Evolutionary conservation across 495 filamentous ascomycete genomes (phyloP).

Genomic region (Bacidia rubella): DNA sequence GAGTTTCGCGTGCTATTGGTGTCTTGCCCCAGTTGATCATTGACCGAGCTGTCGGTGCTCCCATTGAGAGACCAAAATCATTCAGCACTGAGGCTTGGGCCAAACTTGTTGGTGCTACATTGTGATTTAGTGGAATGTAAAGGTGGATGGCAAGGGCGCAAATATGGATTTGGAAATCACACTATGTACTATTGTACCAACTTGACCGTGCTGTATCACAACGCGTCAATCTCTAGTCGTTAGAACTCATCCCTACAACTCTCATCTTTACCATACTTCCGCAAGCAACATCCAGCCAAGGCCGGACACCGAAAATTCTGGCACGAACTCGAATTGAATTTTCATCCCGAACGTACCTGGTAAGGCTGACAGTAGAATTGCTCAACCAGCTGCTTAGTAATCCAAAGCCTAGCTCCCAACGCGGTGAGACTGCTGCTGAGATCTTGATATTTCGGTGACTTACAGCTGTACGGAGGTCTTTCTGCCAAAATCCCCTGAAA

Average conservation of each 20-base stretch:
- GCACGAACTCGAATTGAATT: neutral
- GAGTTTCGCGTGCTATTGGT: constrained; percentile 94
- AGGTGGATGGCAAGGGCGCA: neutral
- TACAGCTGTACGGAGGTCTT: too few relatives aligned
- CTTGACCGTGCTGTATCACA: too few relatives aligned
- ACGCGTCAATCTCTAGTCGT: too few relatives aligned
- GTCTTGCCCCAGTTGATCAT: constrained; percentile 98
- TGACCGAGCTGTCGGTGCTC: constrained; percentile 82
- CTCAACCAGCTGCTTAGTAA: too few relatives aligned
- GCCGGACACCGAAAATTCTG: neutral
- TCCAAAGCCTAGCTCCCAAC: too few relatives aligned
- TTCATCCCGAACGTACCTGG: neutral
- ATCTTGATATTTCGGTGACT: too few relatives aligned
- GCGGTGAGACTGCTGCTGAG: too few relatives aligned
- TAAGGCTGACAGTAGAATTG: too few relatives aligned
- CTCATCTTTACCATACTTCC: too few relatives aligned
- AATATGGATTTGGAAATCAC: neutral
- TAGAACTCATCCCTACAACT: too few relatives aligned
- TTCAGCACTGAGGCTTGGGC: constrained; percentile 95
- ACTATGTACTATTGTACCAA: neutral
- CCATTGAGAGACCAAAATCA: constrained; percentile 70
- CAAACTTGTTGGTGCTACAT: constrained; percentile 79
- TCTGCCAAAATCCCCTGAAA: too few relatives aligned
- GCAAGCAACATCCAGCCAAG: too few relatives aligned
- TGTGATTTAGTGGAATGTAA: constrained; percentile 32